Base-by-base conservation (phyloP, 139 green algal species). In the Raphidocelis subcapitata region DNA sequence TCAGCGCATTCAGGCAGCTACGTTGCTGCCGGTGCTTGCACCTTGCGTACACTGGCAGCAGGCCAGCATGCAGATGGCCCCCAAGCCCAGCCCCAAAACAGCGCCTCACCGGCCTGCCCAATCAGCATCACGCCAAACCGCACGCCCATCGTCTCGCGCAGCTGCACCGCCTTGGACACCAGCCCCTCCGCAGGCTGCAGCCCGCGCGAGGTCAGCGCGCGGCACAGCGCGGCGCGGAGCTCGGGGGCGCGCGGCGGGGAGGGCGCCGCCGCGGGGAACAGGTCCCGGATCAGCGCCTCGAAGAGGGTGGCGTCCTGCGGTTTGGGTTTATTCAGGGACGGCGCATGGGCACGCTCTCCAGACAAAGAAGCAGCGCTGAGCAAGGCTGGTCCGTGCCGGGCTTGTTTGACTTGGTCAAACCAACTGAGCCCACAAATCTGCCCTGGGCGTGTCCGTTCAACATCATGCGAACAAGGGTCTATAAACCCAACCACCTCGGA, bases 61-160 rank as follows among this genome's bases (percentile, higher is more conserved):
- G n/a, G n/a, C n/a, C n/a, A n/a, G n/a, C n/a, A n/a, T n/a, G n/a
- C n/a, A n/a, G n/a, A n/a, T n/a, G n/a, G n/a, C n/a, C n/a, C n/a
- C n/a, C n/a, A n/a, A n/a, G n/a, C n/a, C n/a, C n/a, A n/a, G n/a
- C n/a, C n/a, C n/a, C n/a, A n/a, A n/a, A n/a, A n/a, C n/a, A n/a
- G n/a, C n/a, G 28, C 79, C 49, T 79, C 70, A 52, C 86, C 86
- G 65, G 85, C 82, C 33, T 86, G 87, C 4, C 90, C 90, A 1
- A 97, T 89, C 44, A 93, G 75, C 91, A 95, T 97, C 29, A 90
- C 86, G 10, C 90, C 91, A 75, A 94, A 94, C 51, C 91, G 79
- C 60, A 95, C 86, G 65, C 91, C 88, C 51, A 95, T 79, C 3
- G 88, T 94, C 67, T 94, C 89, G 79, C 87, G 88, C 64, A 97